phyloP scores from a whole-genome alignment of 805 yeast genomes.

The Lipomyces yamadae region DNA sequence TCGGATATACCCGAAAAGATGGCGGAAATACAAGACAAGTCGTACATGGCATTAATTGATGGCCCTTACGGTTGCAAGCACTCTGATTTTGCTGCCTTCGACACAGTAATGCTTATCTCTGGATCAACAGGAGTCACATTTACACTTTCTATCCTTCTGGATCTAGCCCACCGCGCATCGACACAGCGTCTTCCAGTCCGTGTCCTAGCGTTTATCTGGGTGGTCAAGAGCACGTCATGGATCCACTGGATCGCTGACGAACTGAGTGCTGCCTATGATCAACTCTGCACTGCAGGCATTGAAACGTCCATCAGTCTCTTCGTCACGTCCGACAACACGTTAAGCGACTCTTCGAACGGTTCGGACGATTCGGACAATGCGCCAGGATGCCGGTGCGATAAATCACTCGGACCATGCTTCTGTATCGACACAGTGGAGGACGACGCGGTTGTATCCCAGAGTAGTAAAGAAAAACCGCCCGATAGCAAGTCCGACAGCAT shows the following conservation, averaged over 20 bases:
- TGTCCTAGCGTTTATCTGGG: conserved; percentile 16
- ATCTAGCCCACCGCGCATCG: conserved; percentile 15
- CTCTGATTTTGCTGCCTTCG: conserved; percentile 53
- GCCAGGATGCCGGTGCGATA: no score
- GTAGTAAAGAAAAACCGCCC: neutral
- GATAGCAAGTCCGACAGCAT: no score
- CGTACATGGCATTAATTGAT: conserved; percentile 43
- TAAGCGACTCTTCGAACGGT: neutral
- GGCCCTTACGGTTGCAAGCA: conserved; percentile 55
- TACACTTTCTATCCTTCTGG: conserved; percentile 47
- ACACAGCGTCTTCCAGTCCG: conserved; percentile 8
- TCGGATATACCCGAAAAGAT: no score
- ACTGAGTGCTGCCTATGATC: conserved; percentile 7
- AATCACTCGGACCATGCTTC: no score
- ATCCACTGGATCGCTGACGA: conserved; percentile 10
- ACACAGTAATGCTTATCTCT: conserved; percentile 48
- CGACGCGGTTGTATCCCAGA: neutral
- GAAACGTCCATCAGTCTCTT: neutral
- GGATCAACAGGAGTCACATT: conserved; percentile 56
- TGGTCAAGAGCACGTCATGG: neutral
- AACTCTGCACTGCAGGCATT: conserved; percentile 2
- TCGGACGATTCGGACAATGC: neutral
- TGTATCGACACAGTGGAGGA: no score
- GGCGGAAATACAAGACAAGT: neutral
- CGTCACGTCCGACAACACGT: conserved; percentile 7